Evolutionary conservation across 306 rosid species (phyloP).

Genomic region (Quillaja saponaria): DNA sequence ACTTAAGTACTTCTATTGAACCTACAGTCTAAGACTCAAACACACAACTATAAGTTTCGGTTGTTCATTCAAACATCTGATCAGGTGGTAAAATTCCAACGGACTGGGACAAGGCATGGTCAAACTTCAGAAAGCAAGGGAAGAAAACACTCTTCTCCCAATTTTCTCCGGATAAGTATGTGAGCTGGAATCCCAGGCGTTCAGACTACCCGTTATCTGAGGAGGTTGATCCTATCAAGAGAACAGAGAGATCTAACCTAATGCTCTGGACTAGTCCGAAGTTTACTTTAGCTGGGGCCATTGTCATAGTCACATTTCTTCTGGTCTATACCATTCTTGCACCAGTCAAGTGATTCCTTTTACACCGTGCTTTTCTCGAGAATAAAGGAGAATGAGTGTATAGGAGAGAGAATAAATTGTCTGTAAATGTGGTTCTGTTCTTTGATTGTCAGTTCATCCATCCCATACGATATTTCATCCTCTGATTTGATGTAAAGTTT

Average conservation of each 20-base stretch:
- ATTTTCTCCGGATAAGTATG: constrained; percentile 82
- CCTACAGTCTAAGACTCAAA: not conserved
- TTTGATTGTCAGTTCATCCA: constrained; percentile 30
- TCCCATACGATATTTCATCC: not conserved
- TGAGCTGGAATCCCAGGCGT: constrained; percentile 81
- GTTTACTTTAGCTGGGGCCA: constrained; percentile 75
- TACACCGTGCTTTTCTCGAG: not conserved
- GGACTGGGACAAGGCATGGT: constrained; percentile 97
- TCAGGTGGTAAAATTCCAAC: constrained; percentile 77
- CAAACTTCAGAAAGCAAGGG: constrained; percentile 74
- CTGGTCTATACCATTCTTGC: constrained; percentile 82
- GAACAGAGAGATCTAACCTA: constrained; percentile 86
- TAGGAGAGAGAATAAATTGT: constrained; percentile 35
- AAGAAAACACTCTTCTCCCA: constrained; percentile 51
- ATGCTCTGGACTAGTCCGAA: constrained; percentile 84
- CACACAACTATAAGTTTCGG: not conserved
- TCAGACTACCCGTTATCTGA: constrained; percentile 73
- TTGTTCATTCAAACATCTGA: constrained; percentile 12
- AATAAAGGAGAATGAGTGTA: not conserved
- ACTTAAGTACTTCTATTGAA: not conserved
- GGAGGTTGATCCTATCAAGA: constrained; percentile 89
- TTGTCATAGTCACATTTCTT: constrained; percentile 68
- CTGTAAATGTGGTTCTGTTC: constrained; percentile 27
- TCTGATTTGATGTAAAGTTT: not conserved
- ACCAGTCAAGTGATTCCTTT: constrained; percentile 52